Base-by-base conservation (phyloP, 202 grass and related monocot species). In the Bolboschoenoplectus hybrid region DNA sequence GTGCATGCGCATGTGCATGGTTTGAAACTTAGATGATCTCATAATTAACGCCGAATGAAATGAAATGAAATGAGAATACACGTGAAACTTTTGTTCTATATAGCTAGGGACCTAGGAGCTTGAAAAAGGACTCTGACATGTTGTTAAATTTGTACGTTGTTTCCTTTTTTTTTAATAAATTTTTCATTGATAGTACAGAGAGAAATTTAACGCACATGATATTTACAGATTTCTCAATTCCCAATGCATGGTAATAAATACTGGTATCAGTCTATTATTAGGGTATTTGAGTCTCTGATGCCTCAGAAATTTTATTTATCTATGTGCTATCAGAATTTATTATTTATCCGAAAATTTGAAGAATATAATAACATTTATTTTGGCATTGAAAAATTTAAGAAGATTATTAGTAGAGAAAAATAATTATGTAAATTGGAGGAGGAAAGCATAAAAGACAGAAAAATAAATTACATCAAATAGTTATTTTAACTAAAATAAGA, bases 71-170 rank as follows among this genome's bases (percentile, higher is more conserved):
- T 36, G 38, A 82, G 56, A 50, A 40, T 12, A 32, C 81, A 82
- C 44, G 81, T 82, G 80, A 47, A 66, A 51, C 80, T 64, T 80
- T 80, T 67, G 41, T 82, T 67, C 10, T 43, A 26, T 26, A 46
- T 10, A 82, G 80, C 60, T 26, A 56, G 5, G 10, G 14, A 40
- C 36, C 49, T 66, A 61, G 26, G 58, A 82, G 57, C 58, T 67
- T 36, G 61, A 67, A 51, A 45, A 82, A 67, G 20, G 62, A 5
- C 6, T 83, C 81, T 83, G 39, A 67, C 81, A 83, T 67, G 81
- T 83, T 67, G 9, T 41, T 20, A 67, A 66, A 67, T 26, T 51
- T 63, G 61, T 1, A 17, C 16, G 6, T 67, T 26, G 26, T 26
- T 26, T 26, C 26, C 26, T 26, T 26, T 26, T 26, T 83, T 67